Percentiles rank a stretch among this genome's conserved stretches.
Evolutionary conservation across 305 asterid genomes (phyloP).

Genomic region (Solanum aculeatissimum): DNA sequence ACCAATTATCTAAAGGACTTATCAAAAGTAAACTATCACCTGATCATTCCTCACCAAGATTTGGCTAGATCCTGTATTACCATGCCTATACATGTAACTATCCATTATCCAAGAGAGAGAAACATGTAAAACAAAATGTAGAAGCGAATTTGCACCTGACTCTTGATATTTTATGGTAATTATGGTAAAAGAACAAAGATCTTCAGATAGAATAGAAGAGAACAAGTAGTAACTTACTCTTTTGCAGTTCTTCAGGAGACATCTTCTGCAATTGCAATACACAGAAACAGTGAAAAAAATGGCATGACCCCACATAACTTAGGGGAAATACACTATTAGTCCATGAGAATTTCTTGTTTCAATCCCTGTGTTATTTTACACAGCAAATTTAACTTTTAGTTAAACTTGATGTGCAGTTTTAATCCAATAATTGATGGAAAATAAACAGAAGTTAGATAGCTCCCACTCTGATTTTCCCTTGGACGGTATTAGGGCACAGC

Average conservation of each 20-base stretch:
- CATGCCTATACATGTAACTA: background rate
- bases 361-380: background rate
- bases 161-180: background rate
- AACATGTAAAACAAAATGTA: background rate
- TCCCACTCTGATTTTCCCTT: background rate
- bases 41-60: background rate
- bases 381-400: background rate
- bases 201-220: background rate
- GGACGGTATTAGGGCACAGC: background rate
- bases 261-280: conserved; percentile 44
- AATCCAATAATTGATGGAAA: background rate
- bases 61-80: background rate
- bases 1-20: background rate
- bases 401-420: background rate
- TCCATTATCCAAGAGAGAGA: background rate
- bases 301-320: background rate
- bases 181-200: background rate
- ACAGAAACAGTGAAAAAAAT: background rate
- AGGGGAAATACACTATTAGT: background rate
- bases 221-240: conserved; percentile 27
- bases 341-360: background rate
- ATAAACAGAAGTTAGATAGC: background rate
- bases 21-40: background rate
- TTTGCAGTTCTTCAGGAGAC: conserved; percentile 65
- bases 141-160: background rate